Conservation (phyloP, 83 land plant species). For the Thuja plicata region DNA sequence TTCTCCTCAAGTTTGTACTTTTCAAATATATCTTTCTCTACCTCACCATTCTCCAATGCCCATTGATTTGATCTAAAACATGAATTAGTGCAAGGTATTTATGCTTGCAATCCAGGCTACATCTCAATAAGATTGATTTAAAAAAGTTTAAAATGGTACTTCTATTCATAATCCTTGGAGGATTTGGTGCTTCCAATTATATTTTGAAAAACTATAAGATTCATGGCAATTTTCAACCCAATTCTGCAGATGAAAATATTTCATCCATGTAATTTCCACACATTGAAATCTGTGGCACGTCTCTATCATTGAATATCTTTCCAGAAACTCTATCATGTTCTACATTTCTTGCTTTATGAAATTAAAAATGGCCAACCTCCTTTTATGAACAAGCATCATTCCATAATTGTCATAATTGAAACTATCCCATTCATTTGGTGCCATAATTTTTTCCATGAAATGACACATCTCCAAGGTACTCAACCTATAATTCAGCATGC, state of each 20-base stretch:
- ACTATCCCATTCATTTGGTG: no score
- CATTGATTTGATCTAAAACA: conserved; percentile 48
- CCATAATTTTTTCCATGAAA: no score
- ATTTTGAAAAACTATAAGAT: conserved; percentile 15
- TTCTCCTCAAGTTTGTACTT: conserved; percentile 47
- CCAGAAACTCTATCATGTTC: conserved; percentile 44
- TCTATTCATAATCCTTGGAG: conserved; percentile 42
- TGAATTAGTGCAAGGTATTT: conserved; percentile 44
- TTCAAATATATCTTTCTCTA: conserved; percentile 49
- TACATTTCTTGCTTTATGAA: conserved; percentile 39
- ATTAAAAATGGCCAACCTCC: conserved; percentile 33
- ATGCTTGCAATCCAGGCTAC: conserved; percentile 23
- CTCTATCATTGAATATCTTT: conserved; percentile 33
- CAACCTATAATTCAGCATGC: no score
- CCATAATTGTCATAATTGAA: conserved; percentile 55
- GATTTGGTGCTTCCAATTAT: conserved; percentile 37
- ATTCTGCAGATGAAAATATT: conserved; percentile 28
- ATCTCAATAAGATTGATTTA: conserved; percentile 39
- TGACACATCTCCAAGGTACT: no score
- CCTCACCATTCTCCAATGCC: conserved; percentile 47
- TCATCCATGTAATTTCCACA: conserved; percentile 45
- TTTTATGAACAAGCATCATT: conserved; percentile 34
- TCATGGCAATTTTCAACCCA: conserved; percentile 18
- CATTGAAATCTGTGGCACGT: conserved; percentile 25
- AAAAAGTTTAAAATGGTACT: conserved; percentile 38